Evolutionary conservation across 352 stramenopile species (phyloP), one percentile per base, ranked within the genome.

Genomic region (Phytopythium cucurbitacearum): DNA sequence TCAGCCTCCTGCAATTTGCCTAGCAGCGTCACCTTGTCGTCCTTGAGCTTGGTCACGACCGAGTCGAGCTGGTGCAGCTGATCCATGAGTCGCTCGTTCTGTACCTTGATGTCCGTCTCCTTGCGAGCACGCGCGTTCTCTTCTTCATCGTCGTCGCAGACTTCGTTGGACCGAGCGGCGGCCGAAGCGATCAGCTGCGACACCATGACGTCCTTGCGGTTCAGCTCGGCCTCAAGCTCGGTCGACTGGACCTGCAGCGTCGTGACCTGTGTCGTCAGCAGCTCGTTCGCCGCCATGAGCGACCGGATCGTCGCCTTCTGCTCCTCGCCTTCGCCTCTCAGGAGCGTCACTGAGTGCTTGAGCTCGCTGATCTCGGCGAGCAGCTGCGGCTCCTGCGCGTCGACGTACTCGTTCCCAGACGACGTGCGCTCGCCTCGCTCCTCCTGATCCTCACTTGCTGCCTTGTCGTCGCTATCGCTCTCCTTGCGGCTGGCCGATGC

Each of bases 311-410:
- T 62, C 0, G 16, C 28, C 35, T 64, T 61, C 6, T 69, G 52
- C 3, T 59, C 54, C 5, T 69, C 52, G 2, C 40, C 50, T 57
- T 71, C 62, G 11, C 11, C 60, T n/a, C 49, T 48, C 38, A 71
- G 52, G 6, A 37, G 46, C 13, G 44, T 33, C 32, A 74, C 39
- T 11, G 59, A 40, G 11, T 65, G 56, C 49, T 82, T 82, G 45
- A 85, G 73, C 36, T 77, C 73, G 13, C 59, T 70, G 47, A 81
- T 69, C 62, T 88, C 74, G 5, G 59, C 62, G 32, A 83, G 54
- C 5, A 87, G 42, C 15, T 85, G 71, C 7, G 77, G 53, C 45
- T 88, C 77, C 47, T 81, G 69, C 1, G 74, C 74, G 37, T 88
- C 77, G 37, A 68, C 43, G 53, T 80, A 88, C 50, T 85, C 77